Evolutionary conservation across 805 yeast genomes (phyloP), one percentile per base, ranked within the genome.

Genomic region (Torulaspora maleeae): DNA sequence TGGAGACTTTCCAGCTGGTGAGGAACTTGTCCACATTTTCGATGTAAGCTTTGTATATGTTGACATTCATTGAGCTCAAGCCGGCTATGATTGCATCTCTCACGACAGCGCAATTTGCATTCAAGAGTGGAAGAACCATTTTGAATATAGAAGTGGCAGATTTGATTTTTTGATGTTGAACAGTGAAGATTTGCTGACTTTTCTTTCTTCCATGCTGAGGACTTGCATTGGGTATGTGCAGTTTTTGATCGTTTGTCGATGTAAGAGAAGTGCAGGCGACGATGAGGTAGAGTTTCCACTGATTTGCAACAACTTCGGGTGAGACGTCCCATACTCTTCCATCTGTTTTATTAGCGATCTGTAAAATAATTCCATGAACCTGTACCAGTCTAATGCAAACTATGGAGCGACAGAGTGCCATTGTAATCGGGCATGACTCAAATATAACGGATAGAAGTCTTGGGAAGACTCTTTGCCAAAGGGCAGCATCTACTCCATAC

Each of bases 391-490:
- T 67, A 15, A 86, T 83, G 65, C 98, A 91, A 7, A 93, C 95
- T 49, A 86, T 82, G 2, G 95, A 84, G 7, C 99, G 77, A 51
- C 96, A 88, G 45, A 93, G 71, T 0, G 98, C 99, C 64, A 91
- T 88, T 0, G 96, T 91, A 60, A 91, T 82, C 0, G 99, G 98
- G 58, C 95, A 89, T 38, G 74, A 75, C 48, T 80, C 86, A 49
- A 86, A 88, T 48, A 93, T 79, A 1, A 79, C 72, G 27, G 76
- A 80, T 34, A 93, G 67, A 2, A 93, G 68, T 29, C 76, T 77
- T 1, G 97, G 97, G 56, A 86, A 89, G 1, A 83, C 76, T 49
- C 95, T 77, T 56, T 91, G 83, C 99, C 99, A 93, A n/a, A 93
- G 69, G 0, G 98, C 95, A 1, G 95, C 82, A 67, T 93, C 99